phyloP scores from a whole-genome alignment of 2,329 filamentous ascomycete genomes.

The Xylariaceae sp. region DNA sequence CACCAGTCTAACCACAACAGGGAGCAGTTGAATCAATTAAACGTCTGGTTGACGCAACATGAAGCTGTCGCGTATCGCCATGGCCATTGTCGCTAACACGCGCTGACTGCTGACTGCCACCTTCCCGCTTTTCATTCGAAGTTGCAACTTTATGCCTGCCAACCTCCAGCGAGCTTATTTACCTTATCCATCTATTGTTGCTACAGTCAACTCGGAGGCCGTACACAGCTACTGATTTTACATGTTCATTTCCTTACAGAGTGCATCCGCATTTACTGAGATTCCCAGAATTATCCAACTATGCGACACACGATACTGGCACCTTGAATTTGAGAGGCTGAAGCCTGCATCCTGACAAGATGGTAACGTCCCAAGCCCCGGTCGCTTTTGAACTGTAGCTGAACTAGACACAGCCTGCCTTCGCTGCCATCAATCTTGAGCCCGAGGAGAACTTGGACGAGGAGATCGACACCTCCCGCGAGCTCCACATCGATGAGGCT shows the following conservation, averaged over 20 bases:
- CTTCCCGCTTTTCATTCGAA: neutral
- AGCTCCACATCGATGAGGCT: slow-evolving; percentile 91
- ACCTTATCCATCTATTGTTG: too few relatives aligned
- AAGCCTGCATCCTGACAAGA: slow-evolving; percentile 8
- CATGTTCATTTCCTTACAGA: neutral
- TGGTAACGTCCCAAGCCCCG: slow-evolving; percentile 1
- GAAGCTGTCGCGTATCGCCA: neutral
- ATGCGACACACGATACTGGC: slow-evolving; percentile 12
- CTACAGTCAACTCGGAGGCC: too few relatives aligned
- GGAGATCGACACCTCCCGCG: slow-evolving; percentile 91
- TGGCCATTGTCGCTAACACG: neutral
- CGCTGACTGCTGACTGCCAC: neutral
- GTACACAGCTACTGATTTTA: neutral
- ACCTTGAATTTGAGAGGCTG: slow-evolving; percentile 2
- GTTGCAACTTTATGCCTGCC: too few relatives aligned
- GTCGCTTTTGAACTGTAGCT: neutral
- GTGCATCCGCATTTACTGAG: too few relatives aligned
- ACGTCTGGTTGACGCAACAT: neutral
- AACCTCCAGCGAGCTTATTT: too few relatives aligned
- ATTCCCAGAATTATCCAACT: neutral
- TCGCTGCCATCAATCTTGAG: slow-evolving; percentile 90
- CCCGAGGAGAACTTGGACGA: slow-evolving; percentile 87
- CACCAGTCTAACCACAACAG: neutral
- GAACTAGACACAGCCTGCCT: slow-evolving; percentile 54
- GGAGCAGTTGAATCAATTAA: neutral